phyloP scores from a whole-genome alignment of 2,329 filamentous ascomycete genomes.

The Calonectria henricotiae region DNA sequence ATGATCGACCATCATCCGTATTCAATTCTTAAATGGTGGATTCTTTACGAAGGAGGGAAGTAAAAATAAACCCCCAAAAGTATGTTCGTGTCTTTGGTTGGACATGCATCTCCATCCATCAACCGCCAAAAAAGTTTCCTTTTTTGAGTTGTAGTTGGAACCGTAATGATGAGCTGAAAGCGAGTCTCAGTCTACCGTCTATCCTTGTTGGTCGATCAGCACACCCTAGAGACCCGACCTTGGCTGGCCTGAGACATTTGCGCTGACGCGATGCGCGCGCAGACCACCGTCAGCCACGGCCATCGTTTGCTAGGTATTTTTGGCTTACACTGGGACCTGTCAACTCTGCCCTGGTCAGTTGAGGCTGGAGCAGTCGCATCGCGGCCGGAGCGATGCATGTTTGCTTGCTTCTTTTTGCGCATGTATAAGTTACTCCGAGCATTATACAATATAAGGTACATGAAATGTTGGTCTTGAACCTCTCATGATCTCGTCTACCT shows the following conservation, averaged over 20 bases:
- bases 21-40: slow-evolving; percentile 18
- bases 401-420: not conserved
- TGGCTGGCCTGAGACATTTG: slow-evolving; percentile 35
- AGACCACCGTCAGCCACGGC: slow-evolving; percentile 20
- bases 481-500: not conserved
- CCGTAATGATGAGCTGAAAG: slow-evolving; percentile 13
- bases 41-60: not conserved
- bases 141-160: not conserved
- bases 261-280: slow-evolving; percentile 23
- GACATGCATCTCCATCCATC: not conserved
- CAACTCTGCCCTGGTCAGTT: slow-evolving; percentile 24
- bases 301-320: slow-evolving; percentile 12
- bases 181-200: slow-evolving; percentile 11
- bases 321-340: slow-evolving; percentile 19
- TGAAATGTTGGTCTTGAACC: not conserved
- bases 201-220: slow-evolving; percentile 15
- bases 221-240: slow-evolving; percentile 4
- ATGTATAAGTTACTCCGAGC: slow-evolving; percentile 11
- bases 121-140: not conserved
- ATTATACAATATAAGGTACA: slow-evolving; percentile 12
- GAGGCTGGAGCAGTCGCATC: slow-evolving; percentile 28
- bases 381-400: slow-evolving; percentile 3
- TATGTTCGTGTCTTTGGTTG: not conserved
- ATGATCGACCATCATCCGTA: slow-evolving; percentile 20
- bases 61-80: not conserved